These are phyloP conservation scores for Cadophora gregata DNA, from an alignment of 2,329 filamentous ascomycete species.

Conservation along the genomic window DNA sequence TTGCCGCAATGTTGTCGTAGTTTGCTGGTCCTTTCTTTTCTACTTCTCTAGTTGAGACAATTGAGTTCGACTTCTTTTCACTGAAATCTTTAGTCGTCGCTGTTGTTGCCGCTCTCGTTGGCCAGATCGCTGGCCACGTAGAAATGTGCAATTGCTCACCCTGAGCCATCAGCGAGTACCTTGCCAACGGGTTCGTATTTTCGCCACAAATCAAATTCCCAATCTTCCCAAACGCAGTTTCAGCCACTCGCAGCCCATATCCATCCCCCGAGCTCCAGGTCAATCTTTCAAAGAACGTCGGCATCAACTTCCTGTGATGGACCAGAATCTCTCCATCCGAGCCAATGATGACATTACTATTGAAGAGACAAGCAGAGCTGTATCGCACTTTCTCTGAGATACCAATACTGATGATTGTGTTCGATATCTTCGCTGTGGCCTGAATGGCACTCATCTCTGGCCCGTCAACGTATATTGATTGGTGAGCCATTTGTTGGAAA, in stretches of 20 bases:
- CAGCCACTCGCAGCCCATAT: conserved; percentile 52
- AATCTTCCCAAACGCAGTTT: conserved; percentile 53
- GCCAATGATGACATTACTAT: conserved; percentile 56
- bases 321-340: conserved; percentile 52
- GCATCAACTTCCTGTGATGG: conserved; percentile 60
- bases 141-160: conserved; percentile 62
- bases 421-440: conserved; percentile 46
- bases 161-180: conserved; percentile 59
- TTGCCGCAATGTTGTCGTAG: conserved; percentile 61
- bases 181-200: conserved; percentile 61
- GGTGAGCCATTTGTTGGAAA: conserved; percentile 53
- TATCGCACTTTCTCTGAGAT: conserved; percentile 54
- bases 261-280: conserved; percentile 61
- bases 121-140: conserved; percentile 61
- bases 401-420: conserved; percentile 54
- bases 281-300: conserved; percentile 63
- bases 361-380: conserved; percentile 56
- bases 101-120: conserved; percentile 47
- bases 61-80: background rate
- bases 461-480: conserved; percentile 54
- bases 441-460: conserved; percentile 52
- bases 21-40: conserved; percentile 40
- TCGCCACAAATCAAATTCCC: conserved; percentile 61
- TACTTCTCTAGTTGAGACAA: background rate
- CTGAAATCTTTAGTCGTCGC: background rate